These are phyloP conservation scores for Candida verbasci DNA, from an alignment of 805 yeast species.

Conservation along the genomic window DNA sequence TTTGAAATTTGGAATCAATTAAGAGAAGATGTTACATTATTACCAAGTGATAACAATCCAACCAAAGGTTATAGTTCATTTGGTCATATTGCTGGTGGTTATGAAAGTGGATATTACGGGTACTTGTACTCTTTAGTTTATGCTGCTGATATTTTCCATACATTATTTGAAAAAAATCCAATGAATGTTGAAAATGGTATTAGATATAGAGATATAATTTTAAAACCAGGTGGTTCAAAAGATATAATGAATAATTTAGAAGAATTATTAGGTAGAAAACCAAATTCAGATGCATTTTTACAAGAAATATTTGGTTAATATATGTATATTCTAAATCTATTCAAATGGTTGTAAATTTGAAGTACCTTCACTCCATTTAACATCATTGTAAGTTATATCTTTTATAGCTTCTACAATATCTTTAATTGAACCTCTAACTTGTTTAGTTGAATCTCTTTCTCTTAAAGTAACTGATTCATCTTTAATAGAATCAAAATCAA, in stretches of 20 bases:
- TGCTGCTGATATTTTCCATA: slow-evolving; percentile 77
- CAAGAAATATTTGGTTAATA: slow-evolving; percentile 44
- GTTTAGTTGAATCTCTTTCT: slow-evolving; percentile 95
- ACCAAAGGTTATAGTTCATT: slow-evolving; percentile 74
- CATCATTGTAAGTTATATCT: slow-evolving; percentile 69
- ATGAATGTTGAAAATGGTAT: slow-evolving; percentile 58
- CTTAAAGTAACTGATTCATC: slow-evolving; percentile 90
- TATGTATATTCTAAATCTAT: slow-evolving; percentile 28
- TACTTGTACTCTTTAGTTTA: slow-evolving; percentile 83
- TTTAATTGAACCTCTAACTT: slow-evolving; percentile 85
- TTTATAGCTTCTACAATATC: slow-evolving; percentile 69
- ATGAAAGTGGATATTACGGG: slow-evolving; percentile 84
- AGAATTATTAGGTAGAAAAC: slow-evolving; percentile 72
- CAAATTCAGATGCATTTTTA: slow-evolving; percentile 69
- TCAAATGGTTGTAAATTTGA: slow-evolving; percentile 67
- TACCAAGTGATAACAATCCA: slow-evolving; percentile 48
- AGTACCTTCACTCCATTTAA: slow-evolving; percentile 85
- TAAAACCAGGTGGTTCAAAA: slow-evolving; percentile 68
- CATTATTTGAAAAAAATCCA: slow-evolving; percentile 65
- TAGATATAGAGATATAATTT: slow-evolving; percentile 63
- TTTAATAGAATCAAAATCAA: slow-evolving; percentile 87
- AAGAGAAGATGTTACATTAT: slow-evolving; percentile 58
- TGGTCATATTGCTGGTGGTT: slow-evolving; percentile 78
- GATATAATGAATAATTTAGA: slow-evolving; percentile 63
- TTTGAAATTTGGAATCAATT: slow-evolving; percentile 58